Percentiles rank a stretch among this genome's conserved stretches.
phyloP scores from a whole-genome alignment of 2,329 filamentous ascomycete species.

The Sporothrix globosa region DNA sequence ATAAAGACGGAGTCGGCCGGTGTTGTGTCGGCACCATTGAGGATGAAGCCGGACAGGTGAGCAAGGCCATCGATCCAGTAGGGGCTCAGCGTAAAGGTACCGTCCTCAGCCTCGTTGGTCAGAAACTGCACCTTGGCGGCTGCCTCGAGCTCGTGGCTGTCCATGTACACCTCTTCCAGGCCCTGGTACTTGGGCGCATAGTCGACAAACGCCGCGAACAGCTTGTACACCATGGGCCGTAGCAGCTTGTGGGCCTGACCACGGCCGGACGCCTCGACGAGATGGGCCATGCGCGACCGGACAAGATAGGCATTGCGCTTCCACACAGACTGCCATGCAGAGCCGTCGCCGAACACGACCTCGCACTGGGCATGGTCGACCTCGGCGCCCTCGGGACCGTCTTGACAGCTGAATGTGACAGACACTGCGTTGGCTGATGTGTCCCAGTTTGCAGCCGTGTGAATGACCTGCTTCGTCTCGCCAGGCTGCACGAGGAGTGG shows the following conservation, averaged over 20 bases:
- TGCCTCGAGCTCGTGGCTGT: conserved; percentile 51
- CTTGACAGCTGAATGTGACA: conserved; percentile 44
- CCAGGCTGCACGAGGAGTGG: conserved; percentile 53
- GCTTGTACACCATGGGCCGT: conserved; percentile 75
- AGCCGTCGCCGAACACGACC: not conserved
- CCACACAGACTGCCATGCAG: conserved; percentile 15
- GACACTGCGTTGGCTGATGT: conserved; percentile 15
- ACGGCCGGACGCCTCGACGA: conserved; percentile 66
- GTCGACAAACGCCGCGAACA: conserved; percentile 60
- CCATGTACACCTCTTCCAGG: conserved; percentile 62
- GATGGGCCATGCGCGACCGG: conserved; percentile 61
- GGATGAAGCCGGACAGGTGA: conserved; percentile 63
- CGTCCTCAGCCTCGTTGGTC: conserved; percentile 52
- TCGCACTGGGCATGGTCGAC: conserved; percentile 63
- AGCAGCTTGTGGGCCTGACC: conserved; percentile 67
- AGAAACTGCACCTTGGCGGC: conserved; percentile 52
- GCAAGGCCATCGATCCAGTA: conserved; percentile 63
- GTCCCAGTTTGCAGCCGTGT: conserved; percentile 57
- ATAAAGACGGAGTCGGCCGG: conserved; percentile 61
- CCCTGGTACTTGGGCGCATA: conserved; percentile 59
- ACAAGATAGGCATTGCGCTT: conserved; percentile 60
- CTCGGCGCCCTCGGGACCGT: conserved; percentile 63
- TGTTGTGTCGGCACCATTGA: conserved; percentile 59
- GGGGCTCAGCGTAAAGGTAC: conserved; percentile 56
- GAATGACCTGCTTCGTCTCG: conserved; percentile 60